phyloP scores from a whole-genome alignment of 2,329 filamentous ascomycete species.

The Arthroderma sp. region DNA sequence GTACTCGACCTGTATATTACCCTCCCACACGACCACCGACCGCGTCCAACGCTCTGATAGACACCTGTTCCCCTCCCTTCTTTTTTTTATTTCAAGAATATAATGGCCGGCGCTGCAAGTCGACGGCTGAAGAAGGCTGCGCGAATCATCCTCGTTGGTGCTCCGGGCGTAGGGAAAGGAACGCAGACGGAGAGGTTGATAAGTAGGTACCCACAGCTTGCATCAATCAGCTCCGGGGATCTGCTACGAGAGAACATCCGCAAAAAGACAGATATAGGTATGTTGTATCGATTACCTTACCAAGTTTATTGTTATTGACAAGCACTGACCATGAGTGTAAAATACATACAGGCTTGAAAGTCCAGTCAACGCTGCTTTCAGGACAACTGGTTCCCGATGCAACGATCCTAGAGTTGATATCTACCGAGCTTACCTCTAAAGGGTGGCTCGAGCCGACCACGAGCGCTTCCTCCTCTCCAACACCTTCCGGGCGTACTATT shows the following conservation, averaged over 20 bases:
- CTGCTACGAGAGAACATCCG: slow-evolving; percentile 87
- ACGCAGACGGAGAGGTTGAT: slow-evolving; percentile 88
- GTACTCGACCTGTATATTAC: neutral
- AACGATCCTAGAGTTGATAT: slow-evolving; percentile 84
- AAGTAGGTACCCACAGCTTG: slow-evolving; percentile 72
- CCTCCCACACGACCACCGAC: neutral
- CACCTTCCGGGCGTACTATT: slow-evolving; percentile 27
- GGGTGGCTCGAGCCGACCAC: slow-evolving; percentile 58
- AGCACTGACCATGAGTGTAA: slow-evolving; percentile 9
- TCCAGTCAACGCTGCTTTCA: slow-evolving; percentile 74
- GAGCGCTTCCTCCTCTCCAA: slow-evolving; percentile 38
- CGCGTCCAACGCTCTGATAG: neutral
- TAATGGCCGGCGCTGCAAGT: slow-evolving; percentile 15
- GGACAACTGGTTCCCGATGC: slow-evolving; percentile 85
- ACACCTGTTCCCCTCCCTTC: neutral
- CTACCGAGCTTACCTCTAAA: slow-evolving; percentile 70
- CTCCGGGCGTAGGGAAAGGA: slow-evolving; percentile 93
- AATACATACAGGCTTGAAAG: slow-evolving; percentile 62
- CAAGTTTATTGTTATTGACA: neutral
- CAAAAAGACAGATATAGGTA: slow-evolving; percentile 73
- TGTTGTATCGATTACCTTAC: slow-evolving; percentile 8
- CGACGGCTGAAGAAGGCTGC: slow-evolving; percentile 63
- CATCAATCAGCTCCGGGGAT: slow-evolving; percentile 88
- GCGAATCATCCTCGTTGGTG: slow-evolving; percentile 85
- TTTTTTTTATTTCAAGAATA: neutral